Conservation (phyloP, 805 yeast species). For the Blastobotrys mokoenaii region DNA sequence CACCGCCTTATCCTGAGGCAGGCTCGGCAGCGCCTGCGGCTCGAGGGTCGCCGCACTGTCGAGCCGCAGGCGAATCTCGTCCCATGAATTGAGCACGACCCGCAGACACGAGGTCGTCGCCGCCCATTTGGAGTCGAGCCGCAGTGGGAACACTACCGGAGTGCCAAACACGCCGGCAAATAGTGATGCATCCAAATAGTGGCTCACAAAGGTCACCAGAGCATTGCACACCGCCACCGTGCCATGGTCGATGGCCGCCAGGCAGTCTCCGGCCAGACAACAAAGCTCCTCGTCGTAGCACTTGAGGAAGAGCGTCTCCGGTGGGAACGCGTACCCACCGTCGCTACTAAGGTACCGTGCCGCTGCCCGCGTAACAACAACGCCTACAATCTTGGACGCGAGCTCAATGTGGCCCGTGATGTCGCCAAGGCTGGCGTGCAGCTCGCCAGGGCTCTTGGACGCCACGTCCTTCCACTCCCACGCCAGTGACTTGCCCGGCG, state of each 20-base stretch:
- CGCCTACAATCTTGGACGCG: background rate
- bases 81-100: too few species aligned
- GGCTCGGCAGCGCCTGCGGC: too few species aligned
- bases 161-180: too few species aligned
- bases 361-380: slow-evolving; percentile 1
- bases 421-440: background rate
- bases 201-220: background rate
- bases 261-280: background rate
- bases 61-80: too few species aligned
- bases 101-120: too few species aligned
- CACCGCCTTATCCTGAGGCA: too few species aligned
- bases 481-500: background rate
- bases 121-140: too few species aligned
- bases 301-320: background rate
- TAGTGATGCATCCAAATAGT: background rate
- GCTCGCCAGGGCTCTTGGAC: background rate
- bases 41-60: too few species aligned
- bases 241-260: background rate
- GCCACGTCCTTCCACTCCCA: slow-evolving; percentile 4
- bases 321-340: background rate
- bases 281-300: slow-evolving; percentile 3
- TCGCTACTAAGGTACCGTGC: background rate
- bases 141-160: too few species aligned
- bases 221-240: background rate
- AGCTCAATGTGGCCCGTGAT: background rate